Percentiles rank a stretch among this genome's conserved stretches.
Conservation (phyloP, 768 basidiomycete species). For the Fistulinella prunicolor region DNA sequence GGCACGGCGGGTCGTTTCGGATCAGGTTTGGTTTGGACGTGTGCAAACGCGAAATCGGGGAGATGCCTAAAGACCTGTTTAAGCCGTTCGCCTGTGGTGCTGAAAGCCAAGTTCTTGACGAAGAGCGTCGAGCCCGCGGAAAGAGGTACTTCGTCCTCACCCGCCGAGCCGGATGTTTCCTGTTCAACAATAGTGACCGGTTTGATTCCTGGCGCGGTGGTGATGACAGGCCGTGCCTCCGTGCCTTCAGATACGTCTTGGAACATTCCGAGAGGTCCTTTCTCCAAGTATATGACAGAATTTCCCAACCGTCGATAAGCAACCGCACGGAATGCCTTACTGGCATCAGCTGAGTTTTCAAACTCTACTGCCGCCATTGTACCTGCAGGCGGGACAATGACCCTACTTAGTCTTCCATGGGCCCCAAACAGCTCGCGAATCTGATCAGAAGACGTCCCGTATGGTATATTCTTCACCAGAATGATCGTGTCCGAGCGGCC, state of each 20-base stretch:
- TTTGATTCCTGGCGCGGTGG: conserved; percentile 20
- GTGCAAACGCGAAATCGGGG: conserved; percentile 80
- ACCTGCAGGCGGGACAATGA: conserved; percentile 88
- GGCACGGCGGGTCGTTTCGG: conserved; percentile 54
- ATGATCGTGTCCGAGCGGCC: conserved; percentile 75
- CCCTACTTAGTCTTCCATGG: conserved; percentile 66
- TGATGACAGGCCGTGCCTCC: conserved; percentile 3
- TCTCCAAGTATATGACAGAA: conserved; percentile 89
- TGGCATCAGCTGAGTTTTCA: conserved; percentile 64
- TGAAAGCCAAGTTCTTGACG: conserved; percentile 93
- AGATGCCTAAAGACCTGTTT: conserved; percentile 67
- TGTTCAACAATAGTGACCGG: conserved; percentile 47
- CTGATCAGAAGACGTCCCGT: conserved; percentile 72
- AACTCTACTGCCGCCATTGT: conserved; percentile 93
- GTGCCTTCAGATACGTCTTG: conserved; percentile 35
- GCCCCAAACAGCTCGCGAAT: conserved; percentile 78
- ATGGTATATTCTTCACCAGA: conserved; percentile 96
- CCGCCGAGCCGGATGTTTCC: conserved; percentile 28
- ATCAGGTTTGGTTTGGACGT: conserved; percentile 89
- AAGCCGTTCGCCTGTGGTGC: conserved; percentile 78
- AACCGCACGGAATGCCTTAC: conserved; percentile 73
- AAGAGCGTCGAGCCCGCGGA: conserved; percentile 81
- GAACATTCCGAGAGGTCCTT: conserved; percentile 86
- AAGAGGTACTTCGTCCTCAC: conserved; percentile 41
- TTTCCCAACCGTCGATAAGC: conserved; percentile 88